phyloP scores from a whole-genome alignment of 2,329 filamentous ascomycete species.

The Leptographium lundbergii region DNA sequence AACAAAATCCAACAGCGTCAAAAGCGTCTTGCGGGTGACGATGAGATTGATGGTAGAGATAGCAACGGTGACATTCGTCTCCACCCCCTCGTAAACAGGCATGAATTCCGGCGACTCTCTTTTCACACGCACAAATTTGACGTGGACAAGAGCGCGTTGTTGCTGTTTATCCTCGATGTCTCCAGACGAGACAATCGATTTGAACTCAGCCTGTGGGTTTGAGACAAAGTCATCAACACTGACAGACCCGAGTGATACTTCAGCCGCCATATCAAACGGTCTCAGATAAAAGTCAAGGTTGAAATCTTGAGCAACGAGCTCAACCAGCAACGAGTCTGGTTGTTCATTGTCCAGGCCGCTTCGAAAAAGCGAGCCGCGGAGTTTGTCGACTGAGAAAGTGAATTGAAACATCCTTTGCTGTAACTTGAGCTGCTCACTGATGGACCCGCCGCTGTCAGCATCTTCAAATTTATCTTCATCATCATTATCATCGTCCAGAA shows the following conservation, averaged over 20 bases:
- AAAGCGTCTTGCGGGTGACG: slow-evolving; percentile 80
- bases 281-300: slow-evolving; percentile 77
- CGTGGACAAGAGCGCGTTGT: slow-evolving; percentile 68
- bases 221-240: slow-evolving; percentile 93
- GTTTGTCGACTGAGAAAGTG: slow-evolving; percentile 87
- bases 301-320: slow-evolving; percentile 83
- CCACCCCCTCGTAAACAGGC: slow-evolving; percentile 81
- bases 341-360: slow-evolving; percentile 68
- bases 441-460: slow-evolving; percentile 39
- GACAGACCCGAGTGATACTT: slow-evolving; percentile 76
- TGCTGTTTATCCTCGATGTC: slow-evolving; percentile 59
- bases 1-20: slow-evolving; percentile 89
- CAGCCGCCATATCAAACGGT: slow-evolving; percentile 84
- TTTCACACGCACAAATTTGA: slow-evolving; percentile 86
- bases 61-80: slow-evolving; percentile 80
- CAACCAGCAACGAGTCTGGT: slow-evolving; percentile 72
- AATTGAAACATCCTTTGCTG: slow-evolving; percentile 92
- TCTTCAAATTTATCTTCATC: slow-evolving; percentile 56
- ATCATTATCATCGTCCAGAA: slow-evolving; percentile 43
- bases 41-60: slow-evolving; percentile 95
- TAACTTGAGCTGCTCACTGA: slow-evolving; percentile 50
- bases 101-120: slow-evolving; percentile 86
- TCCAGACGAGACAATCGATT: slow-evolving; percentile 86
- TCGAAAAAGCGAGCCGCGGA: slow-evolving; percentile 84
- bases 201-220: slow-evolving; percentile 79